Conservation (phyloP, 169 alveolate species). For the Blepharisma undulans region DNA sequence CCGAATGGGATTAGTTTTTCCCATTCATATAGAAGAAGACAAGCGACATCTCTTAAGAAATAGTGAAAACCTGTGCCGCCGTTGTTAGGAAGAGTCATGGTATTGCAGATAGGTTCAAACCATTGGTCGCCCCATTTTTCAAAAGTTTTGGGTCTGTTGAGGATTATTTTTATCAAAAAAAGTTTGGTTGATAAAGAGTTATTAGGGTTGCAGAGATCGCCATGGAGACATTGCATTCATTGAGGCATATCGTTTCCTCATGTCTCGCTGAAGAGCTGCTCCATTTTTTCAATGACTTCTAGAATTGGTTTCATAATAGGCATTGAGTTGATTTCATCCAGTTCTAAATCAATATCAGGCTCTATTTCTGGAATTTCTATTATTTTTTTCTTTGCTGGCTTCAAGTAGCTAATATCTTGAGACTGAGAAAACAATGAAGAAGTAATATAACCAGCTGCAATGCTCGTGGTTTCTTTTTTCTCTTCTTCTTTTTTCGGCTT, state of each 20-base stretch:
- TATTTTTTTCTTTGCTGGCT: not conserved
- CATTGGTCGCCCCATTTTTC: constrained; percentile 74
- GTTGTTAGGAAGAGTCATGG: constrained; percentile 56
- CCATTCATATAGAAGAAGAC: constrained; percentile 66
- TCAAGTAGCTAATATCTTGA: not conserved
- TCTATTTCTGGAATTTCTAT: not conserved
- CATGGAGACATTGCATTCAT: constrained; percentile 72
- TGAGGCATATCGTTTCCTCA: constrained; percentile 72
- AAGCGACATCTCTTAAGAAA: constrained; percentile 84
- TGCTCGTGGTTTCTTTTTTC: not conserved
- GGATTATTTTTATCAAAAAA: constrained; percentile 76
- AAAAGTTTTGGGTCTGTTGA: constrained; percentile 73
- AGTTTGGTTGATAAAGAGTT: constrained; percentile 60
- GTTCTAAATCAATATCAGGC: constrained; percentile 2
- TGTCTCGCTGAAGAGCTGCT: constrained; percentile 49
- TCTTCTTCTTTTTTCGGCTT: not conserved
- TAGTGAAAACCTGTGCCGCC: constrained; percentile 89
- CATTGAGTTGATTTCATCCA: constrained; percentile 77
- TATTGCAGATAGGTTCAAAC: constrained; percentile 70
- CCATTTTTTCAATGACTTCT: constrained; percentile 62
- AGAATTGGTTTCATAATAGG: constrained; percentile 80
- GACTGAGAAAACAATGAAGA: constrained; percentile 39
- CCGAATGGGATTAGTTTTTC: constrained; percentile 49
- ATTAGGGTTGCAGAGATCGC: constrained; percentile 65
- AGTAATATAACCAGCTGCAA: not conserved